Evolutionary conservation across 106 monocot genomes (phyloP).

Genomic region (Platanthera zijinensis): DNA sequence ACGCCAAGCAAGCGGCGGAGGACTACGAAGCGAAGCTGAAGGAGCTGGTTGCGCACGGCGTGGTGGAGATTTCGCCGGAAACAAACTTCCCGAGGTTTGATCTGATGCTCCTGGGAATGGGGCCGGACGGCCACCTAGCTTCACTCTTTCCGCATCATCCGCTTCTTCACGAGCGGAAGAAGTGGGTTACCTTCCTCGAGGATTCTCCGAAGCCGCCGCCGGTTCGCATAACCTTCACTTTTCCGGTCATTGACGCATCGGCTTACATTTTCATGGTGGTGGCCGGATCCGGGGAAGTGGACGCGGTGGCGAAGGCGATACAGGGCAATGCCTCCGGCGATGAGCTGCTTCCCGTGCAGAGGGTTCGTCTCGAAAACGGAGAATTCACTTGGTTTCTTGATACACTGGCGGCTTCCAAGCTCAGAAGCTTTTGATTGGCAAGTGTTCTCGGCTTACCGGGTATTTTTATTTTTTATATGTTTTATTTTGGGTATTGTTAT

Average conservation of each 20-base stretch:
- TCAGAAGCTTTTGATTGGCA: conserved; percentile 7
- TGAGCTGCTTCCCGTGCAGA: conserved; percentile 56
- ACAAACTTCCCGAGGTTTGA: conserved; percentile 56
- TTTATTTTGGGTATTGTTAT: neutral
- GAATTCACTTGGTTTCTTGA: conserved; percentile 67
- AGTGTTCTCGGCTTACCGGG: neutral
- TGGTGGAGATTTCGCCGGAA: conserved; percentile 21
- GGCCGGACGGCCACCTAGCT: conserved; percentile 64
- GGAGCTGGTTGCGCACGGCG: conserved; percentile 30
- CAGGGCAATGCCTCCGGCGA: conserved; percentile 9
- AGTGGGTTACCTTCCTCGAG: conserved; percentile 62
- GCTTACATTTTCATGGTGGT: conserved; percentile 58
- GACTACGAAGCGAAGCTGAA: conserved; percentile 54
- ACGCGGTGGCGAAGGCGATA: conserved; percentile 48
- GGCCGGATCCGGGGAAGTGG: conserved; percentile 44
- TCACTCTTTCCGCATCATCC: conserved; percentile 63
- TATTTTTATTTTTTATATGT: neutral
- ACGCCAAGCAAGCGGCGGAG: conserved; percentile 50
- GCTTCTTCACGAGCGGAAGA: conserved; percentile 29
- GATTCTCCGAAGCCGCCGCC: conserved; percentile 77
- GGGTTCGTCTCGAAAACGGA: conserved; percentile 49
- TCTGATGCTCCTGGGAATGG: conserved; percentile 71
- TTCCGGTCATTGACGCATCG: conserved; percentile 62
- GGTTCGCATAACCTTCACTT: conserved; percentile 60
- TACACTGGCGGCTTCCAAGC: conserved; percentile 41